phyloP scores from a whole-genome alignment of 805 yeast species.

The Myxozyma monticola region DNA sequence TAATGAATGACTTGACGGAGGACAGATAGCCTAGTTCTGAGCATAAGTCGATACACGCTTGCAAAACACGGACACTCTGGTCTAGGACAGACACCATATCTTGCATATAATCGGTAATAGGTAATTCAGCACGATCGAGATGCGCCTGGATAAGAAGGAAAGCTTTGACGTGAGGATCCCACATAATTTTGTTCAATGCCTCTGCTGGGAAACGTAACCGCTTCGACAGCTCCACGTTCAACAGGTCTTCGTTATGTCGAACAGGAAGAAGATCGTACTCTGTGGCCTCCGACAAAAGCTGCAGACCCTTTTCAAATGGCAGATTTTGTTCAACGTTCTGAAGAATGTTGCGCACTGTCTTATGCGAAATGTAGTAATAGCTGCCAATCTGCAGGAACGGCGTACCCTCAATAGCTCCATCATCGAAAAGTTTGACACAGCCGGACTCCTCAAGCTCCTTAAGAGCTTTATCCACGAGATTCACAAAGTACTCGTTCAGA shows the following conservation, averaged over 20 bases:
- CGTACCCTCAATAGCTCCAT: constrained; percentile 54
- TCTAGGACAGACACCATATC: constrained; percentile 92
- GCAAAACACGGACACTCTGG: constrained; percentile 89
- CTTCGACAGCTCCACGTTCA: constrained; percentile 80
- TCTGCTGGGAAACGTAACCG: constrained; percentile 61
- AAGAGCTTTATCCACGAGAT: constrained; percentile 66
- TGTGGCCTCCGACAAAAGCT: constrained; percentile 59
- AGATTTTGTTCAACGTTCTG: constrained; percentile 49
- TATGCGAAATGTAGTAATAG: constrained; percentile 89
- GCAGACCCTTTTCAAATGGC: constrained; percentile 63
- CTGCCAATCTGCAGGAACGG: constrained; percentile 84
- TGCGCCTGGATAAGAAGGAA: constrained; percentile 71
- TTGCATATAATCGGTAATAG: constrained; percentile 92
- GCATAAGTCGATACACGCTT: constrained; percentile 87
- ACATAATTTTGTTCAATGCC: constrained; percentile 50
- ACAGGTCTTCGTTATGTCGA: constrained; percentile 86
- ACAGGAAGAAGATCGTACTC: constrained; percentile 90
- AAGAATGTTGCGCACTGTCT: constrained; percentile 72
- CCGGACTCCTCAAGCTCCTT: constrained; percentile 67
- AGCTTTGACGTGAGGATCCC: constrained; percentile 86
- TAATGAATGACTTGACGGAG: constrained; percentile 62
- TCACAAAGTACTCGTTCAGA: constrained; percentile 39
- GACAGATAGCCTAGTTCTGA: constrained; percentile 75
- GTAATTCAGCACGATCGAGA: constrained; percentile 71
- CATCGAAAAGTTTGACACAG: constrained; percentile 58